Conservation (phyloP, 495 filamentous ascomycete species). For the Ascodesmis nigricans region DNA sequence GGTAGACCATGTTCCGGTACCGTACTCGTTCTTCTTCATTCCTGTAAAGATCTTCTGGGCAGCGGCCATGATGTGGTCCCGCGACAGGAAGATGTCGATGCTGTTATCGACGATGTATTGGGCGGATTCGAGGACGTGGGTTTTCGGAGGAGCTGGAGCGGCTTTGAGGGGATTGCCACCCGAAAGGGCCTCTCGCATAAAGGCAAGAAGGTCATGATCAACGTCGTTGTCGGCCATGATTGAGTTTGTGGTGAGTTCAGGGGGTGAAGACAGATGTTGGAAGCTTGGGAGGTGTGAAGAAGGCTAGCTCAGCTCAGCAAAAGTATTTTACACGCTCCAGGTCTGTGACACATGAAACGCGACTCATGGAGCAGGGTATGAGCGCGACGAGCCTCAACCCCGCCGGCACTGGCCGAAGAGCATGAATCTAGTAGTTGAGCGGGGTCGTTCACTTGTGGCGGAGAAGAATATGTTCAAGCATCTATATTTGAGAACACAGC, state of each 20-base stretch:
- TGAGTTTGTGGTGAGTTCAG: too few species aligned
- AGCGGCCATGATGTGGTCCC: slow-evolving; percentile 53
- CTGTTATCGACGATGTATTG: slow-evolving; percentile 79
- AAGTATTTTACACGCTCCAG: too few species aligned
- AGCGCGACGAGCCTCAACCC: too few species aligned
- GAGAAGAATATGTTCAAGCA: too few species aligned
- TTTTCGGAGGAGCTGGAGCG: slow-evolving; percentile 39
- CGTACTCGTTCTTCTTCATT: slow-evolving; percentile 72
- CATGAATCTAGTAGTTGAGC: too few species aligned
- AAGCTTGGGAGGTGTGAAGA: too few species aligned
- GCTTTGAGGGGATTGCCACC: slow-evolving; percentile 27
- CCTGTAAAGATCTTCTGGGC: slow-evolving; percentile 51
- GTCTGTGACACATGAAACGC: too few species aligned
- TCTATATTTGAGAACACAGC: too few species aligned
- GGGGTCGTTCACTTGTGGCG: too few species aligned
- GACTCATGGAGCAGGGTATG: too few species aligned
- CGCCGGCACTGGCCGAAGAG: too few species aligned
- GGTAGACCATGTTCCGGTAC: slow-evolving; percentile 59
- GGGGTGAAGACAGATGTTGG: too few species aligned
- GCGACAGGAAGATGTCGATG: slow-evolving; percentile 75
- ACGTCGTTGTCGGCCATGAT: slow-evolving; percentile 49
- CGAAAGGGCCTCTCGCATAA: slow-evolving; percentile 60
- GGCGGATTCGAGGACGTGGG: slow-evolving; percentile 57
- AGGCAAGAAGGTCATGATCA: slow-evolving; percentile 67
- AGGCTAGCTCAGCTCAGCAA: neutral